Percentiles rank a stretch among this genome's conserved stretches.
Evolutionary conservation across 2,329 filamentous ascomycete genomes (phyloP).

Genomic region (Neofusicoccum umdonicola): DNA sequence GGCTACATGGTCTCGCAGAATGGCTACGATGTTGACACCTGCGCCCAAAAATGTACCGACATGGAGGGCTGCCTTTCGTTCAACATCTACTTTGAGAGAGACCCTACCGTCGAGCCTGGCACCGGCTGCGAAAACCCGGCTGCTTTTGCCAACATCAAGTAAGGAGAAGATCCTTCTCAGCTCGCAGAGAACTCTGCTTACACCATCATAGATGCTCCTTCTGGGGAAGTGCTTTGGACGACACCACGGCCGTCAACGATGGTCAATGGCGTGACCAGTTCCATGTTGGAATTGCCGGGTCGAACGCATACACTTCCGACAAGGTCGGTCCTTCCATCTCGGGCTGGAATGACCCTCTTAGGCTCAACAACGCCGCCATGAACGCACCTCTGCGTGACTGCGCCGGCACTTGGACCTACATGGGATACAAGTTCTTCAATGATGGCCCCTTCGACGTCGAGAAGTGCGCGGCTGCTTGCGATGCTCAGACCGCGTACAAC

Average conservation of each 20-base stretch:
- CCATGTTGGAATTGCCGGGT: constrained; percentile 21
- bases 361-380: constrained; percentile 27
- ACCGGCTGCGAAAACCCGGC: too few species aligned
- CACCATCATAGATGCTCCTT: constrained; percentile 6
- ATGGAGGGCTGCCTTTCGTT: too few species aligned
- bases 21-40: too few species aligned
- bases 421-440: constrained; percentile 27
- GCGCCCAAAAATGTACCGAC: too few species aligned
- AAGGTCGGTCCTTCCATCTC: not conserved
- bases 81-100: too few species aligned
- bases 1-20: too few species aligned
- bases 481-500: constrained; percentile 2
- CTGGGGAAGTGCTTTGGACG: constrained; percentile 27
- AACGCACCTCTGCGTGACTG: constrained; percentile 24
- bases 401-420: constrained; percentile 23
- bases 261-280: constrained; percentile 26
- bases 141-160: too few species aligned
- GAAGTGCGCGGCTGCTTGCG: constrained; percentile 30
- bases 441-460: constrained; percentile 27
- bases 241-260: constrained; percentile 25
- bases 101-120: too few species aligned
- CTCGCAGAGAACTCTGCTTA: too few species aligned
- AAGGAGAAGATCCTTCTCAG: too few species aligned
- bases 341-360: constrained; percentile 19
- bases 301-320: constrained; percentile 21